Percentiles rank a stretch among this genome's conserved stretches.
phyloP scores from a whole-genome alignment of 139 green algal species.

The Yamagishiella unicocca region DNA sequence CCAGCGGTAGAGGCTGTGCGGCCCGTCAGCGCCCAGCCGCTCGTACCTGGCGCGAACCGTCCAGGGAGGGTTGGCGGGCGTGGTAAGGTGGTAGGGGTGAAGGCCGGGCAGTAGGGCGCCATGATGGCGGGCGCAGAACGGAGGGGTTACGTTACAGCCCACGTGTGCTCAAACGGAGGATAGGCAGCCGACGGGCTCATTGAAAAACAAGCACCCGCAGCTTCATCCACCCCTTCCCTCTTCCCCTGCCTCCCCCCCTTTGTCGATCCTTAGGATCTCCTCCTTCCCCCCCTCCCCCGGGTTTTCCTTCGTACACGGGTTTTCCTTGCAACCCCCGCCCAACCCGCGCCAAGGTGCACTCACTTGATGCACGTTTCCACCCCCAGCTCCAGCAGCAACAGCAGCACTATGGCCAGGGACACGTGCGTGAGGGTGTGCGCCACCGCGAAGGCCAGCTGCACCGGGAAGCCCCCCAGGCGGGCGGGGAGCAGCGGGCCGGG shows the following conservation, averaged over 20 bases:
- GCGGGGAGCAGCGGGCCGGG: slow-evolving; percentile 11
- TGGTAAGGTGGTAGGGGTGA: too few relatives aligned
- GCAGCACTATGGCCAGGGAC: slow-evolving; percentile 74
- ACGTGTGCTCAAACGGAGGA: too few relatives aligned
- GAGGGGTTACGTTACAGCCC: too few relatives aligned
- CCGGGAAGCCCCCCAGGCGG: slow-evolving; percentile 65
- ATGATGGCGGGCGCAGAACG: too few relatives aligned
- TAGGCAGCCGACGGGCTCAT: too few relatives aligned
- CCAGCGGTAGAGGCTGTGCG: slow-evolving; percentile 84
- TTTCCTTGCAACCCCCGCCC: background rate
- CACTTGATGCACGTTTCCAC: slow-evolving; percentile 85
- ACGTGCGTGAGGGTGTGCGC: slow-evolving; percentile 78
- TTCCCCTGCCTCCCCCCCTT: background rate
- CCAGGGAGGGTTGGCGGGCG: too few relatives aligned
- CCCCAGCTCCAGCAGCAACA: slow-evolving; percentile 90
- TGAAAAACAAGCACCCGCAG: too few relatives aligned
- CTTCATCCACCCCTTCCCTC: background rate
- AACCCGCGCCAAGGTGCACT: background rate
- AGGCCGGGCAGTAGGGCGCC: too few relatives aligned
- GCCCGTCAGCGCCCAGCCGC: slow-evolving; percentile 75
- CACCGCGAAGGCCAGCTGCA: slow-evolving; percentile 71
- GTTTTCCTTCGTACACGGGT: too few relatives aligned
- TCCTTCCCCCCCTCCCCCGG: background rate
- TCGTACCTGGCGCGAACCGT: slow-evolving; percentile 77
- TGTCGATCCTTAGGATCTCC: too few relatives aligned